phyloP scores from a whole-genome alignment of 2,329 filamentous ascomycete genomes.

The Fusarium brevicatenulatum region DNA sequence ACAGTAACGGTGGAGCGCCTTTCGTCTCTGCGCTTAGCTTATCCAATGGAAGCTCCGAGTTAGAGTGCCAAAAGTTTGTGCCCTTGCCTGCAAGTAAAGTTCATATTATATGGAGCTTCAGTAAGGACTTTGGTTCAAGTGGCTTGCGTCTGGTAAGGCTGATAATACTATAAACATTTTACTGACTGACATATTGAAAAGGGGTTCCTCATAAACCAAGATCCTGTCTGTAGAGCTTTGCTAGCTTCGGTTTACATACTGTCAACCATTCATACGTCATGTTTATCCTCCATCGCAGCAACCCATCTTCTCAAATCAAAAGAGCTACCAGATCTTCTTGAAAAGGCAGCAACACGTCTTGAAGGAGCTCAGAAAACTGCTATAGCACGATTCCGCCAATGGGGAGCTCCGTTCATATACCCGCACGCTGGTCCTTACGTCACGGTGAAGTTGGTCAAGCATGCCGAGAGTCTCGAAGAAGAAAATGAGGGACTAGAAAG shows the following conservation, averaged over 20 bases:
- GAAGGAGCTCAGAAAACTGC: background rate
- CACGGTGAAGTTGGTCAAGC: background rate
- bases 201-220: background rate
- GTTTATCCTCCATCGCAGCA: background rate
- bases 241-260: background rate
- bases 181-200: background rate
- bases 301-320: background rate
- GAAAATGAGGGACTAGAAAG: background rate
- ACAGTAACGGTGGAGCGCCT: background rate
- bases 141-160: background rate
- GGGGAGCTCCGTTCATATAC: background rate
- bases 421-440: background rate
- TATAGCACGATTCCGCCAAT: background rate
- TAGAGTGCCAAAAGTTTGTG: background rate
- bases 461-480: background rate
- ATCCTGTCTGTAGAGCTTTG: background rate
- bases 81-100: background rate
- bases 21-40: background rate
- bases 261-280: background rate
- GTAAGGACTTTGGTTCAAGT: background rate
- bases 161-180: background rate
- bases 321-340: background rate
- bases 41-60: accelerated
- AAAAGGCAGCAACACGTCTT: background rate
- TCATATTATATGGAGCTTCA: background rate